phyloP scores from a whole-genome alignment of 305 asterid genomes.

The Plantago lanceolata region DNA sequence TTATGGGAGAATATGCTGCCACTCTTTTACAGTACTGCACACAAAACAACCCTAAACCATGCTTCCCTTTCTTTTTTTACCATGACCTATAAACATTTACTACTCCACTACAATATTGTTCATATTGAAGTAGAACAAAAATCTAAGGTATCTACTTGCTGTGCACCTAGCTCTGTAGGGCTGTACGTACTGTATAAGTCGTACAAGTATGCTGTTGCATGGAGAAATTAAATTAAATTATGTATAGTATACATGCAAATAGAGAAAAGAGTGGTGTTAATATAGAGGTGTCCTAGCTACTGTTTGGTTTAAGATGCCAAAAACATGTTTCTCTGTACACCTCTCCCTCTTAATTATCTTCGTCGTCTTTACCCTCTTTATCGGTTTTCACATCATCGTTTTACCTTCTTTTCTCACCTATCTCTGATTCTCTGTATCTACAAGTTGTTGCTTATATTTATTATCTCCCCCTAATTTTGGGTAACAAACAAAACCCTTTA shows the following conservation, averaged over 20 bases:
- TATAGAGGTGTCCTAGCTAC: conserved; percentile 16
- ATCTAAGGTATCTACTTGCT: not conserved
- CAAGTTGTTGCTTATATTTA: no score
- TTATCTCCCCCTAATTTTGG: no score
- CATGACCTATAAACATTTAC: not conserved
- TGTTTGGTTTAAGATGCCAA: conserved; percentile 45
- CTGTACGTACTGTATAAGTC: not conserved
- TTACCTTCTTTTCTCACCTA: not conserved
- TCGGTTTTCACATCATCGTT: conserved; percentile 25
- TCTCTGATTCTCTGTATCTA: no score
- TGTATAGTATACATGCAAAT: not conserved
- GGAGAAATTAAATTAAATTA: not conserved
- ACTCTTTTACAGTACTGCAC: not conserved
- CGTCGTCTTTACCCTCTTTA: conserved; percentile 24
- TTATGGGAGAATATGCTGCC: conserved; percentile 7
- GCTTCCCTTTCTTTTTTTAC: not conserved
- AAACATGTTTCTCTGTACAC: conserved; percentile 36
- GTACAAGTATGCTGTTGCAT: not conserved
- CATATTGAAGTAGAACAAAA: not conserved
- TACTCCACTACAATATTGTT: no score
- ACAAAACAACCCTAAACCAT: not conserved
- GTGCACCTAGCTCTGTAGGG: not conserved
- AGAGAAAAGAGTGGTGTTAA: conserved; percentile 14
- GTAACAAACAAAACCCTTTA: no score
- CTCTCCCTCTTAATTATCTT: conserved; percentile 29